These are phyloP conservation scores for Fusarium domesticum DNA, from an alignment of 2,329 filamentous ascomycete species.

Conservation along the genomic window DNA sequence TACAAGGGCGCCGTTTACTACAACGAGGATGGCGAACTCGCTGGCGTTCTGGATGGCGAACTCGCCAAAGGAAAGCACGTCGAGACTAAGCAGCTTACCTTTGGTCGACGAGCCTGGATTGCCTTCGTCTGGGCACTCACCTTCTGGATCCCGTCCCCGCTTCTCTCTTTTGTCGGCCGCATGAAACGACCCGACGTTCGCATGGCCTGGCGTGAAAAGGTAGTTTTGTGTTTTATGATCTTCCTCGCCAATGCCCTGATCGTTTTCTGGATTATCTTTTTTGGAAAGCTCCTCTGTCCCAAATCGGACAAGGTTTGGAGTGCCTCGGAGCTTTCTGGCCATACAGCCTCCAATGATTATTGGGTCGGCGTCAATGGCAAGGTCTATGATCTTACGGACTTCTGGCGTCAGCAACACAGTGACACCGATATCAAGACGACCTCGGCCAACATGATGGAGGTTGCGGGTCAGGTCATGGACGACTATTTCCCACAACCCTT, in stretches of 20 bases:
- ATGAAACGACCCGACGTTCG: constrained; percentile 98
- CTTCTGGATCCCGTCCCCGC: constrained; percentile 89
- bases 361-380: constrained; percentile 84
- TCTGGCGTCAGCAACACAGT: constrained; percentile 82
- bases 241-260: constrained; percentile 75
- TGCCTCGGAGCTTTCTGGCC: constrained; percentile 62
- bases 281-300: constrained; percentile 83
- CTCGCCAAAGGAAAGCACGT: constrained; percentile 74
- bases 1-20: constrained; percentile 73
- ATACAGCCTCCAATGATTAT: constrained; percentile 72
- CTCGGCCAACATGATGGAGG: constrained; percentile 65
- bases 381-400: constrained; percentile 90
- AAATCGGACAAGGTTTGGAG: constrained; percentile 91
- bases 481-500: constrained; percentile 84
- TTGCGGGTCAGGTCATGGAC: constrained; percentile 76
- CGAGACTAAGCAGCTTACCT: constrained; percentile 63
- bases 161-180: constrained; percentile 76
- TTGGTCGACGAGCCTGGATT: constrained; percentile 73
- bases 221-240: constrained; percentile 80
- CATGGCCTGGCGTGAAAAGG: constrained; percentile 95
- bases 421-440: constrained; percentile 63
- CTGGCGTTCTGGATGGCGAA: constrained; percentile 71
- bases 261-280: constrained; percentile 88
- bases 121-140: constrained; percentile 80
- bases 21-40: constrained; percentile 64